A percentile compares a stretch with the other conserved stretches of the same genome.
Evolutionary conservation across 768 basidiomycete genomes (phyloP).

Genomic region (Suillus discolor): DNA sequence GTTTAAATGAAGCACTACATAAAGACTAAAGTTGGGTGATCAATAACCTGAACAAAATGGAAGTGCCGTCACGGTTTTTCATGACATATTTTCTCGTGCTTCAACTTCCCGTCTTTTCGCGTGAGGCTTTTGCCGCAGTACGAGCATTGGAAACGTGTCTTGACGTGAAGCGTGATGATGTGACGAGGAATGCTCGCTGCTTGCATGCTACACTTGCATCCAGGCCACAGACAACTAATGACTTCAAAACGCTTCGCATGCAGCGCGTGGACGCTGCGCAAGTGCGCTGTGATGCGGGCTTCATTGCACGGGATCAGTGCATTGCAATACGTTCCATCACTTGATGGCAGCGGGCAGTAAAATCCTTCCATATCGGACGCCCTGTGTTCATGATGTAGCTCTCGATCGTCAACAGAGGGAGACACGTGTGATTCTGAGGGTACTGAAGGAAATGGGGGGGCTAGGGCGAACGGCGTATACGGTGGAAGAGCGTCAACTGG

Average conservation of each 20-base stretch:
- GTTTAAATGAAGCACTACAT: background rate
- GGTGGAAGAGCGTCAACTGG: background rate
- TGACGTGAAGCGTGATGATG: background rate
- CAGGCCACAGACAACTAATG: background rate
- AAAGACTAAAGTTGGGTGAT: too few relatives aligned
- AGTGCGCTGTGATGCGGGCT: background rate
- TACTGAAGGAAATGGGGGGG: background rate
- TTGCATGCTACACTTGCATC: background rate
- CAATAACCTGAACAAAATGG: background rate
- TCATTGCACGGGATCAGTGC: background rate
- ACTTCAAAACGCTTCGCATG: background rate
- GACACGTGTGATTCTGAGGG: background rate
- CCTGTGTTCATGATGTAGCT: background rate
- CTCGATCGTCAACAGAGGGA: background rate
- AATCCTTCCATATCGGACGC: too few relatives aligned
- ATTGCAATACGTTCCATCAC: background rate
- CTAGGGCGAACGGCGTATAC: background rate
- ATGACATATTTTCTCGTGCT: slow-evolving; percentile 1
- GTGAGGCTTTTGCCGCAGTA: slow-evolving; percentile 3
- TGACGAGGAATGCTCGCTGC: slow-evolving; percentile 2
- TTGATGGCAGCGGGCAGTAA: background rate
- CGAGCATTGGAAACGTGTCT: background rate
- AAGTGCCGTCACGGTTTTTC: background rate
- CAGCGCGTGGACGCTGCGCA: background rate
- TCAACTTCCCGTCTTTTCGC: background rate